Evolutionary conservation across 345 rosid species (phyloP).

Genomic region (Euphorbia pulcherrima): DNA sequence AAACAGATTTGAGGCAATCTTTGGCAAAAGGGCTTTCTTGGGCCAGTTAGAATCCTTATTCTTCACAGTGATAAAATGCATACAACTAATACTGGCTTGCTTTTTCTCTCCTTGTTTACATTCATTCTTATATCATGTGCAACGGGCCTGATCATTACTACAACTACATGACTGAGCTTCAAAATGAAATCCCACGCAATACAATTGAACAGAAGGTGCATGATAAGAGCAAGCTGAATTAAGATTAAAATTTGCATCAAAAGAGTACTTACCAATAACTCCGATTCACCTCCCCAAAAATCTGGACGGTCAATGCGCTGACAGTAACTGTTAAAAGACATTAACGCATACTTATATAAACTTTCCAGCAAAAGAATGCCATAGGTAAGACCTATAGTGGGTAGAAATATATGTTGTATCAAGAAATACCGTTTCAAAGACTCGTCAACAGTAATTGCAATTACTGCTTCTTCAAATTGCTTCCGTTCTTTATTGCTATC

Average conservation of each 20-base stretch:
- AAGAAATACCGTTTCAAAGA: slow-evolving; percentile 62
- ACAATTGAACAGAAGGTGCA: background rate
- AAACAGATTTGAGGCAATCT: no score
- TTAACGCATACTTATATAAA: slow-evolving; percentile 6
- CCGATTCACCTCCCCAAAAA: slow-evolving; percentile 98
- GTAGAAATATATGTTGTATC: background rate
- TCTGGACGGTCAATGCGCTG: slow-evolving; percentile 63
- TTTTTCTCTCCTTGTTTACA: background rate
- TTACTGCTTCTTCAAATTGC: slow-evolving; percentile 66
- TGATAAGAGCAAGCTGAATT: background rate
- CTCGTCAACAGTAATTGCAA: slow-evolving; percentile 78
- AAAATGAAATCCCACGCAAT: background rate
- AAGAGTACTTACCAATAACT: slow-evolving; percentile 62
- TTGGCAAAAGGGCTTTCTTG: background rate
- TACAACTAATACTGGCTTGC: background rate
- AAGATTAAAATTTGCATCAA: slow-evolving; percentile 4
- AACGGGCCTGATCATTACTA: background rate
- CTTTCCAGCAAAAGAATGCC: background rate
- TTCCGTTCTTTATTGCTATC: slow-evolving; percentile 51
- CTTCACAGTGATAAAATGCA: background rate
- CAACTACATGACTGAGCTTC: background rate
- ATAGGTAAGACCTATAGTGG: slow-evolving; percentile 10
- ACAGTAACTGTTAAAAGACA: slow-evolving; percentile 52
- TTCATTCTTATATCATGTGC: background rate
- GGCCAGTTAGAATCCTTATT: background rate